A percentile compares a stretch with the other conserved stretches of the same genome.
phyloP scores from a whole-genome alignment of 2,329 filamentous ascomycete genomes.

The Emericellopsis cladophorae region DNA sequence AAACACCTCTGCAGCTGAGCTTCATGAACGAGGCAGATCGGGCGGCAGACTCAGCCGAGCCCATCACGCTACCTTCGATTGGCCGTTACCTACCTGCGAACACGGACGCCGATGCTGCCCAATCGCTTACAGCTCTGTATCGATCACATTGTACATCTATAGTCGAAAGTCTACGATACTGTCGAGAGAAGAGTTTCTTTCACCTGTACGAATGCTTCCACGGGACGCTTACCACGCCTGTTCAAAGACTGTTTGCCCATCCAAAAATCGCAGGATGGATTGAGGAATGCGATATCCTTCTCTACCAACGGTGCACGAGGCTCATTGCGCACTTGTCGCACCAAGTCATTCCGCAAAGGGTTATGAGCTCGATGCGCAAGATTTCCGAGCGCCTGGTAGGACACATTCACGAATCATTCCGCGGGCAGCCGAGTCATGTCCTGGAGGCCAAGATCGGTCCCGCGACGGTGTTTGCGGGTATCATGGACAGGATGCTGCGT shows the following conservation, averaged over 20 bases:
- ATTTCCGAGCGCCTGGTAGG: constrained; percentile 71
- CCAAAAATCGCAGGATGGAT: constrained; percentile 82
- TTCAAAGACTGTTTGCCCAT: constrained; percentile 82
- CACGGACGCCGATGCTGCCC: constrained; percentile 78
- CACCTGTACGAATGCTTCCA: constrained; percentile 91
- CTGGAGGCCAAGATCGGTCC: constrained; percentile 78
- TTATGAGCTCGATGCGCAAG: constrained; percentile 75
- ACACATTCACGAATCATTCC: constrained; percentile 77
- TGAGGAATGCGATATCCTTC: constrained; percentile 84
- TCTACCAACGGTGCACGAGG: constrained; percentile 94
- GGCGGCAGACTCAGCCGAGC: constrained; percentile 44
- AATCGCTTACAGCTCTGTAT: constrained; percentile 77
- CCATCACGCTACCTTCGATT: constrained; percentile 75
- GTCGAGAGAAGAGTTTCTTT: constrained; percentile 94
- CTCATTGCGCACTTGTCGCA: constrained; percentile 82
- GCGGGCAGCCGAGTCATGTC: constrained; percentile 74
- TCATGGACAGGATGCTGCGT: constrained; percentile 75
- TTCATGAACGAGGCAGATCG: constrained; percentile 48
- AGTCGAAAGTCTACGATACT: constrained; percentile 89
- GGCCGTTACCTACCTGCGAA: constrained; percentile 66
- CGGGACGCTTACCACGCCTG: constrained; percentile 89
- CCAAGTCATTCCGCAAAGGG: constrained; percentile 79
- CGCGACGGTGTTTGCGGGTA: constrained; percentile 74
- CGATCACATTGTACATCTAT: constrained; percentile 90
- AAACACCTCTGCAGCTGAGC: constrained; percentile 44